These are phyloP conservation scores for Populus nigra DNA, from an alignment of 345 rosid species.

Conservation along the genomic window DNA sequence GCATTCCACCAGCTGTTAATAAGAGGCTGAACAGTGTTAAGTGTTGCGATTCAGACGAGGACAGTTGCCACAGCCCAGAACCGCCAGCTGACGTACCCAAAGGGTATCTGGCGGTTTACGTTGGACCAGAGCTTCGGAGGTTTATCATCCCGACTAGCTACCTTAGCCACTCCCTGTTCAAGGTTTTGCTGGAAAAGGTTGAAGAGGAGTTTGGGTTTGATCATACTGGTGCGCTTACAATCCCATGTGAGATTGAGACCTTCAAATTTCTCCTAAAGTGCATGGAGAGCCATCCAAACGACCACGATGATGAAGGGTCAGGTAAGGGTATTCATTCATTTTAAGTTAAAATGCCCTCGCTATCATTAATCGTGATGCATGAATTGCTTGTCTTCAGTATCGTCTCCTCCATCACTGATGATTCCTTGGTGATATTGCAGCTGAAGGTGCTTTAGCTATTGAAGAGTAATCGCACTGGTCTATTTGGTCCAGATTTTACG, in stretches of 20 bases:
- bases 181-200: slow-evolving; percentile 75
- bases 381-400: not conserved
- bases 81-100: slow-evolving; percentile 78
- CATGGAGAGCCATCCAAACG: slow-evolving; percentile 62
- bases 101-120: slow-evolving; percentile 89
- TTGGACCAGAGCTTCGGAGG: slow-evolving; percentile 88
- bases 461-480: slow-evolving; percentile 22
- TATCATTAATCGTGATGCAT: not conserved
- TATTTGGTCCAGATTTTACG: slow-evolving; percentile 21
- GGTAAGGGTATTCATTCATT: slow-evolving; percentile 17
- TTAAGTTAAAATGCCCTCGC: not conserved
- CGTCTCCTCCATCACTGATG: not conserved
- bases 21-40: slow-evolving; percentile 47
- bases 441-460: slow-evolving; percentile 25
- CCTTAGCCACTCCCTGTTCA: slow-evolving; percentile 83
- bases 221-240: slow-evolving; percentile 75
- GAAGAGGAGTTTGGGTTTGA: slow-evolving; percentile 96
- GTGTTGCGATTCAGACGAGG: slow-evolving; percentile 79
- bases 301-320: slow-evolving; percentile 34
- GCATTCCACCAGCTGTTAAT: slow-evolving; percentile 43
- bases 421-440: slow-evolving; percentile 38
- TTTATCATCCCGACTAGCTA: slow-evolving; percentile 84
- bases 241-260: slow-evolving; percentile 96
- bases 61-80: slow-evolving; percentile 63
- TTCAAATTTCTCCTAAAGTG: slow-evolving; percentile 82